Conservation (phyloP, 257 asterid genomes). For the Verbena officinalis region DNA sequence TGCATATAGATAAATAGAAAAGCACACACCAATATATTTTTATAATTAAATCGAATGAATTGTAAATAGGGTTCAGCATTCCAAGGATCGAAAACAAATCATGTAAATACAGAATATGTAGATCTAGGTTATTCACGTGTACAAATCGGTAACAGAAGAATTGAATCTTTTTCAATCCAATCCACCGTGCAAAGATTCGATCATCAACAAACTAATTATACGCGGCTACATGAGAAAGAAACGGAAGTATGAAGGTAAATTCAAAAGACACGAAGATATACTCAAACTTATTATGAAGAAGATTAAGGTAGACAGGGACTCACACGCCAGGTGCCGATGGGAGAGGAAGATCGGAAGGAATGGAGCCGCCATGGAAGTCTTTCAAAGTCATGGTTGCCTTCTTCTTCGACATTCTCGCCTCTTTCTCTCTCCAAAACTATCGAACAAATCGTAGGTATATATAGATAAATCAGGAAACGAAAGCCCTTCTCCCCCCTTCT, state of each 20-base stretch:
- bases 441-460: conserved; percentile 13
- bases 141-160: conserved; percentile 3
- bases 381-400: conserved; percentile 94
- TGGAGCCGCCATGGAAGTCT: conserved; percentile 95
- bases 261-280: not conserved
- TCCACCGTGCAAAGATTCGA: conserved; percentile 14
- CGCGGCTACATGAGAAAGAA: not conserved
- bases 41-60: conserved; percentile 16
- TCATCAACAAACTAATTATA: conserved; percentile 7
- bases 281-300: conserved; percentile 3
- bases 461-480: not conserved
- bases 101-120: not conserved
- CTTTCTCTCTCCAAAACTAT: conserved; percentile 18
- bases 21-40: not conserved
- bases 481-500: conserved; percentile 29
- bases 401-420: conserved; percentile 74
- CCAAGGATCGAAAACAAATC: conserved; percentile 9
- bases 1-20: not conserved
- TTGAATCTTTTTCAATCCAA: conserved; percentile 17
- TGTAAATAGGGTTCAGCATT: conserved; percentile 25
- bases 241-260: conserved; percentile 9
- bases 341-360: conserved; percentile 91
- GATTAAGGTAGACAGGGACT: conserved; percentile 34
- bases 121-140: conserved; percentile 31
- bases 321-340: conserved; percentile 99